Percentiles rank a stretch among this genome's conserved stretches.
These are phyloP conservation scores for Leccinum broughii DNA, from an alignment of 768 basidiomycete species.

Conservation along the genomic window DNA sequence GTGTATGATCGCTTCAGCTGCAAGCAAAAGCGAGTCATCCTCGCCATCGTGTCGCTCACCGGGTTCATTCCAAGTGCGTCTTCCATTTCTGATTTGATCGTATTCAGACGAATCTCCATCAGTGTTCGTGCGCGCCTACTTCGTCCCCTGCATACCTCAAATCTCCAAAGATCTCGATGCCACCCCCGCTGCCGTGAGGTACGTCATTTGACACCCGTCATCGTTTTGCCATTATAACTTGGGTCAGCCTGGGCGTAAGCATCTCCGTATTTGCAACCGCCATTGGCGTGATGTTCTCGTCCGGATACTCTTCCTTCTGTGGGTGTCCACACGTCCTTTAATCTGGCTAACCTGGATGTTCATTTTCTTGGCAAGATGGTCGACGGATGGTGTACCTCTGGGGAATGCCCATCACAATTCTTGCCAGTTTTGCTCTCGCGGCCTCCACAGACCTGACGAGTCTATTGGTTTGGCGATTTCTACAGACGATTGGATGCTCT, in stretches of 20 bases:
- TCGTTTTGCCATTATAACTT: neutral
- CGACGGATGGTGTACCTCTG: slow-evolving; percentile 58
- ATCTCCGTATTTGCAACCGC: slow-evolving; percentile 48
- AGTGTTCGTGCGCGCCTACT: slow-evolving; percentile 72
- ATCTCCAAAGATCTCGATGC: slow-evolving; percentile 65
- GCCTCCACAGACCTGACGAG: slow-evolving; percentile 39
- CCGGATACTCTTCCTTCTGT: slow-evolving; percentile 54
- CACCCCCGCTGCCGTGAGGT: slow-evolving; percentile 60
- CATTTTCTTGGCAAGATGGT: slow-evolving; percentile 50
- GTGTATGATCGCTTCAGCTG: slow-evolving; percentile 62
- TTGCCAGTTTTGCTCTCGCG: slow-evolving; percentile 63
- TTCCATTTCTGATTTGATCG: neutral
- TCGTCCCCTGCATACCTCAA: slow-evolving; percentile 74
- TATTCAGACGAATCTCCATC: neutral
- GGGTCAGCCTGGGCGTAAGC: slow-evolving; percentile 48
- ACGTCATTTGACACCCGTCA: neutral
- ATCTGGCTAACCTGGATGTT: neutral
- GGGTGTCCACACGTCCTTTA: slow-evolving; percentile 13
- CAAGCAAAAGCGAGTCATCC: slow-evolving; percentile 50
- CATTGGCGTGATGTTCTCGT: slow-evolving; percentile 51
- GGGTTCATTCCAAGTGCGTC: slow-evolving; percentile 62
- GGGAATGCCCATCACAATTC: slow-evolving; percentile 56
- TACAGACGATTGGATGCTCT: slow-evolving; percentile 67
- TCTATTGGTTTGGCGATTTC: slow-evolving; percentile 60
- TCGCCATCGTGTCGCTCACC: slow-evolving; percentile 57